Conservation (phyloP, 140 eudicot genomes). For the Eryngium alpinum region DNA sequence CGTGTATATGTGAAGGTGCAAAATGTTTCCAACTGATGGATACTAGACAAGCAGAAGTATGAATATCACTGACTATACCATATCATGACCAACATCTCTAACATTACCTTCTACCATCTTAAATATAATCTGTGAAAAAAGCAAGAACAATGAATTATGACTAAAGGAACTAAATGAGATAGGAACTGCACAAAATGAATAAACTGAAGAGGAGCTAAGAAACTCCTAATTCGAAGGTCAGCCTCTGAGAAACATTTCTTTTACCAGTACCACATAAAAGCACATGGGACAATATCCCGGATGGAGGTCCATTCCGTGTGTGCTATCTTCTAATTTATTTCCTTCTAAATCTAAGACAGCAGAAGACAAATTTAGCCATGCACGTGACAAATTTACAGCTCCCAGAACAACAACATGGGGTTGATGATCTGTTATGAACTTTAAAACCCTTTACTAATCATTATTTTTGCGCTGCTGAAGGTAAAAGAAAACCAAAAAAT, state of each 20-base stretch:
- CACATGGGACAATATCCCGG: background rate
- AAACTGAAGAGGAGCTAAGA: slow-evolving; percentile 1
- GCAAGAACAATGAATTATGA: slow-evolving; percentile 12
- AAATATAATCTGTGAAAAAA: slow-evolving; percentile 50
- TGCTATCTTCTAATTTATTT: background rate
- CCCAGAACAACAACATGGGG: slow-evolving; percentile 86
- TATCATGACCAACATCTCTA: slow-evolving; percentile 71
- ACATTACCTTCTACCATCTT: slow-evolving; percentile 83
- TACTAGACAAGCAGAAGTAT: no score
- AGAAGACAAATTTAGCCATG: slow-evolving; percentile 35
- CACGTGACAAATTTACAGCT: slow-evolving; percentile 73
- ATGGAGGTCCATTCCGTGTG: no score
- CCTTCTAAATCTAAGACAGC: background rate
- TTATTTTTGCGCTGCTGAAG: slow-evolving; percentile 85
- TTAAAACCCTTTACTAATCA: slow-evolving; percentile 71
- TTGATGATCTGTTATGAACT: slow-evolving; percentile 87
- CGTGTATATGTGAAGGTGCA: no score
- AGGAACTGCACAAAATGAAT: background rate
- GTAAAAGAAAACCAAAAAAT: slow-evolving; percentile 53
- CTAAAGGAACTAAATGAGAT: background rate
- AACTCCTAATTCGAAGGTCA: background rate
- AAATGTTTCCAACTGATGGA: no score
- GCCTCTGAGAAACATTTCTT: background rate
- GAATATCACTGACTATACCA: no score
- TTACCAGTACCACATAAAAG: background rate